Conservation (phyloP, 2,329 filamentous ascomycete genomes). For the Sporothrix pallida region DNA sequence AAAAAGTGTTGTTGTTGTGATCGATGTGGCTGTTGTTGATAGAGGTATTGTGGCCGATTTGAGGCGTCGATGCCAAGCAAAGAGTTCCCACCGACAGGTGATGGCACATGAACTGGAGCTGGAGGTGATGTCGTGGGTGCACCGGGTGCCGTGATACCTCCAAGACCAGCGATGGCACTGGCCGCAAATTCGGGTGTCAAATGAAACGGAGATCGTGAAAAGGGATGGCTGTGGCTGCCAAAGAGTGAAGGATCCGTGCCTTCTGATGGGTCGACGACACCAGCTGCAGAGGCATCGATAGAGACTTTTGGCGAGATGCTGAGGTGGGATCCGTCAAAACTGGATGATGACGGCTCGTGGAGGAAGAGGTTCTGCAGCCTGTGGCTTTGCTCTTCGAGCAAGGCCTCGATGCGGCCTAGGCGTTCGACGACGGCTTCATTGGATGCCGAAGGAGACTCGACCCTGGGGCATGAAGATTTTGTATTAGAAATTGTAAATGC, state of each 20-base stretch:
- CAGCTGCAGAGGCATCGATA: neutral
- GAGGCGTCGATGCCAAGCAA: conserved; percentile 21
- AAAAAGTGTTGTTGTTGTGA: neutral
- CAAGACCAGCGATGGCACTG: neutral
- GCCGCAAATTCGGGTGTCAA: conserved; percentile 4
- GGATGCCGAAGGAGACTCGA: conserved; percentile 36
- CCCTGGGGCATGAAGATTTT: neutral
- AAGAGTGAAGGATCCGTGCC: neutral
- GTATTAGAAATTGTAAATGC: neutral
- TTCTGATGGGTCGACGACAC: neutral
- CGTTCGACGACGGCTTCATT: conserved; percentile 46
- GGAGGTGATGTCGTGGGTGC: conserved; percentile 15
- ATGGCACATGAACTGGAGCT: neutral
- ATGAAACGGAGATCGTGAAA: neutral
- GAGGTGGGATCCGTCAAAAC: neutral
- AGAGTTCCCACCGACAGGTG: conserved; percentile 5
- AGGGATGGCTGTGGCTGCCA: neutral
- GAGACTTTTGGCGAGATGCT: conserved; percentile 22
- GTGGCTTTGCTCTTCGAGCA: conserved; percentile 39
- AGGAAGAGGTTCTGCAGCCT: conserved; percentile 1
- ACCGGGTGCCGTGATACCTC: neutral
- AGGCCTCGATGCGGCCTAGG: conserved; percentile 48
- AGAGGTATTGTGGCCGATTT: neutral
- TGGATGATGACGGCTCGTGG: neutral
- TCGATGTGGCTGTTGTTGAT: conserved; percentile 8